Evolutionary conservation across 345 rosid genomes (phyloP), one percentile per base, ranked within the genome.

Genomic region (Xanthoceras sorbifolium): DNA sequence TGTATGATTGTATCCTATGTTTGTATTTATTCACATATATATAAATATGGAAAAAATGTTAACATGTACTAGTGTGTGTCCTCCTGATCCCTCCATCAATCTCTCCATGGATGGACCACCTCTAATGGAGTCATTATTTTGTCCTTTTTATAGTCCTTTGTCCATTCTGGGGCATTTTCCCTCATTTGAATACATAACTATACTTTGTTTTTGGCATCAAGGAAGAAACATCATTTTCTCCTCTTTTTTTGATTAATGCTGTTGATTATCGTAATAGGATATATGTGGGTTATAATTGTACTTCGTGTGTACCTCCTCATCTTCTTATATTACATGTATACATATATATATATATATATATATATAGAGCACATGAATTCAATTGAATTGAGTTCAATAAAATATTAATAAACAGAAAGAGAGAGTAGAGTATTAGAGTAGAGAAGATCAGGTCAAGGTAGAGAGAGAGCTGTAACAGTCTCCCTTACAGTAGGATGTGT

Each of bases 1-100:
- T 76, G 71, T 80, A 62, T 32, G 8, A 5, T 54, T 54, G n/a
- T 15, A 76, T 83, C 79, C 85, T 71, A 78, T 78, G 87, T 81
- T 78, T 54, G 10, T 52, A 12, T 36, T 23, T 57, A 57, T 57
- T 57, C 62, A 73, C 44, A 48, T 40, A 8, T 73, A 57, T 50
- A 31, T 34, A 31, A n/a, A n/a, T n/a, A n/a, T n/a, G n/a, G n/a
- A n/a, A n/a, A n/a, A n/a, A n/a, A n/a, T n/a, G n/a, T n/a, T n/a
- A n/a, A n/a, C n/a, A n/a, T n/a, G n/a, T n/a, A n/a, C n/a, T n/a
- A n/a, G n/a, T 42, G 22, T 55, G 23, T 57, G 75, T 72, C 67
- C 54, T 36, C 40, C 8, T 36, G 5, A 5, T 36, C 40, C 40
- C 8, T 36, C 40, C 8, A 5, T 36, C 8, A 9, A 36, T 5